Evolutionary conservation across 495 filamentous ascomycete genomes (phyloP), one percentile per base, ranked within the genome.

Genomic region (Penicillium nucicola): DNA sequence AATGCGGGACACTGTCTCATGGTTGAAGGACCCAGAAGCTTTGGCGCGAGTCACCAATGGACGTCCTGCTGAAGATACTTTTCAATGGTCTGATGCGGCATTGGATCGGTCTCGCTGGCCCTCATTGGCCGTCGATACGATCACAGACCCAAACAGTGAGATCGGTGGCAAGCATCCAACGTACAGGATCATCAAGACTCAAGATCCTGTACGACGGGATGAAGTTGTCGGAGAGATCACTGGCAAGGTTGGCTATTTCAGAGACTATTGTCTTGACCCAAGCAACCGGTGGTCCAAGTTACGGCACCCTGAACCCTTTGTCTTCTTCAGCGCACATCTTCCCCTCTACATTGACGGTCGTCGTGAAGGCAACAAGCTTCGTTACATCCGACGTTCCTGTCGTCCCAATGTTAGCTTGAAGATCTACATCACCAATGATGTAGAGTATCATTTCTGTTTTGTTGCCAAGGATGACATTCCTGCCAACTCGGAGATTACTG

Each of bases 281-380:
- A 72, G 70, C 6, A 92, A 92, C 67, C 80, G 87, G 34, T 96
- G 89, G 88, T 70, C 79, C 9, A 78, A 84, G 15, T 70, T 92
- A 22, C 81, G 81, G 28, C 87, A 90, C 61, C 91, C 93, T 5
- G 83, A 90, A 31, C 88, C 88, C 5, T 91, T 90, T 53, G 87
- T 95, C 25, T 86, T 91, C 59, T 92, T 93, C 67, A 88, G 89
- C 58, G 85, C 86, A 5, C 77, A 80, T 39, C 80, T 92, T 14
- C 88, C 92, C 0, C 78, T 98, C 12, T 96, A 90, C 70, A 91
- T 98, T 53, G 93, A 98, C 66, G 89, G 89, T 4, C 82, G 93
- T 23, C 78, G 77, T 50, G 88, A 92, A 72, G 93, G 92, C 12
- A 95, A 87, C 13, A 73, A 82, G 13, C 83, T 91, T 40, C 86